phyloP scores from a whole-genome alignment of 768 basidiomycete species.

The Pleurotus pulmonarius region DNA sequence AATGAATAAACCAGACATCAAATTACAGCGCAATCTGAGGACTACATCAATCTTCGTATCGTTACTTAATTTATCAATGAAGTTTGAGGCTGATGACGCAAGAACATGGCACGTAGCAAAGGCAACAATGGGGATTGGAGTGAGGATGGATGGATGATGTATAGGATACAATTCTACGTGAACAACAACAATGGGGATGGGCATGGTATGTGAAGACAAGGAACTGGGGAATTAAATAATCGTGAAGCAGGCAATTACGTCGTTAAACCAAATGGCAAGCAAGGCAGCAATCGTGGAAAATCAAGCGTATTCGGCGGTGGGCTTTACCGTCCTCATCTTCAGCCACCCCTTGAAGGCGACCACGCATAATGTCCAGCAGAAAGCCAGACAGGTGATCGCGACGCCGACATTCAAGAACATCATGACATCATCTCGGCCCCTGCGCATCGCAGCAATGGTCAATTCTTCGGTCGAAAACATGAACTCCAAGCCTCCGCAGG shows the following conservation, averaged over 20 bases:
- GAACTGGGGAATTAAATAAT: not conserved
- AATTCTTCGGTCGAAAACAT: conserved; percentile 89
- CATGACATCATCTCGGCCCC: conserved; percentile 86
- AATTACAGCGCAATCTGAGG: too few relatives aligned
- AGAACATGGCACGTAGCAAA: conserved; percentile 6
- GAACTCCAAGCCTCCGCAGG: conserved; percentile 86
- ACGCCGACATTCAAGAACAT: conserved; percentile 87
- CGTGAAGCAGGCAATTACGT: not conserved
- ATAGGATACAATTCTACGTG: not conserved
- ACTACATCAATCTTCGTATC: too few relatives aligned
- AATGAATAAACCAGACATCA: too few relatives aligned
- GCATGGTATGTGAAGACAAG: not conserved
- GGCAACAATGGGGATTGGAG: not conserved
- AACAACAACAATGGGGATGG: not conserved
- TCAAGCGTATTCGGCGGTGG: conserved; percentile 13
- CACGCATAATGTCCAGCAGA: conserved; percentile 76
- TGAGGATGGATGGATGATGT: not conserved
- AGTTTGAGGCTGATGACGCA: too few relatives aligned
- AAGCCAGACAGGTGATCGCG: conserved; percentile 81
- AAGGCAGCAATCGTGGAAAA: not conserved
- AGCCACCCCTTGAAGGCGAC: conserved; percentile 84
- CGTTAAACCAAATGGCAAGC: not conserved
- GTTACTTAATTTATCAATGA: too few relatives aligned
- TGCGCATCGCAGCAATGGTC: conserved; percentile 87
- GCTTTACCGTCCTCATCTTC: conserved; percentile 31